These are phyloP conservation scores for Phascolomyces articulosus DNA, from an alignment of 371 early-diverging fungal genomes.

Conservation along the genomic window DNA sequence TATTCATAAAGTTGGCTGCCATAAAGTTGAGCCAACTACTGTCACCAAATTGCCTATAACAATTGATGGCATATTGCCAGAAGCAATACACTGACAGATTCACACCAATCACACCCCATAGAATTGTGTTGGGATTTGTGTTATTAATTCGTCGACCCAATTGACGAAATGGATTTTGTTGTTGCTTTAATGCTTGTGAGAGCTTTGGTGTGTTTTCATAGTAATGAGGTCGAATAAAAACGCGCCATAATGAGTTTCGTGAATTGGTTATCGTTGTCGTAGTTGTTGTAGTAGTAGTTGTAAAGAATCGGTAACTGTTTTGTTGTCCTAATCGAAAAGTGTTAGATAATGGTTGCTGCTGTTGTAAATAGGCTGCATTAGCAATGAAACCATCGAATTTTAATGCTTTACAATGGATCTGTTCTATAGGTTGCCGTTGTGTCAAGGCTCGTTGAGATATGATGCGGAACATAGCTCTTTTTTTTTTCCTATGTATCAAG, in stretches of 20 bases:
- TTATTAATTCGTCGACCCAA: conserved; percentile 32
- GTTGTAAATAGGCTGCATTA: not conserved
- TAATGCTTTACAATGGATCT: not conserved
- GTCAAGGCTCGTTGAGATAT: not conserved
- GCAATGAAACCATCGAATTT: not conserved
- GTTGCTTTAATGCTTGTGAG: conserved; percentile 23
- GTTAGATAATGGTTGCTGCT: not conserved
- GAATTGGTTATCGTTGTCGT: not conserved
- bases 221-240: conserved; percentile 39
- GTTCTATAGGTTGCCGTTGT: not conserved
- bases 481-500: no score
- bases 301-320: not conserved
- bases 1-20: conserved; percentile 46
- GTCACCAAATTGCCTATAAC: conserved; percentile 51
- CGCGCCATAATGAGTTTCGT: conserved; percentile 4
- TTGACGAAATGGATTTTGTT: conserved; percentile 26
- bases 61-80: conserved; percentile 60
- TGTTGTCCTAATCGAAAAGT: not conserved
- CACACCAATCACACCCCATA: conserved; percentile 49
- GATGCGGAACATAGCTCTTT: not conserved
- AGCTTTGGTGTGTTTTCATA: conserved; percentile 20
- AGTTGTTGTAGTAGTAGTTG: not conserved
- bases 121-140: conserved; percentile 38
- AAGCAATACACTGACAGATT: conserved; percentile 49
- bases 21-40: conserved; percentile 44